phyloP scores from a whole-genome alignment of 1,284 basidiomycete genomes.

The Puccinia coronata region DNA sequence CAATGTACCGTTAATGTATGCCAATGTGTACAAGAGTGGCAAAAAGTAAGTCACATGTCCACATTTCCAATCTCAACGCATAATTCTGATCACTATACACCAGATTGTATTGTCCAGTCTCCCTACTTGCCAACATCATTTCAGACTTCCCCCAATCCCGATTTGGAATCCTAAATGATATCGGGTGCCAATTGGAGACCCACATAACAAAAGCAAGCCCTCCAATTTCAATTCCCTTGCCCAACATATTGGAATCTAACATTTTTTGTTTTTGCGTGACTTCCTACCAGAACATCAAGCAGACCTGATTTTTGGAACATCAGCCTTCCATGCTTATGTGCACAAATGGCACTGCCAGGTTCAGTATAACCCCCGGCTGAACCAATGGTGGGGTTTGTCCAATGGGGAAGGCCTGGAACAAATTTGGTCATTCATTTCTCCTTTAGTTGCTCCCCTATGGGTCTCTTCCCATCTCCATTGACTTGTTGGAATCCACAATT shows the following conservation, averaged over 20 bases:
- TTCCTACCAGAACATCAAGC: not conserved
- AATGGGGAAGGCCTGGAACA: conserved; percentile 11
- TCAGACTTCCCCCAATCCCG: not conserved
- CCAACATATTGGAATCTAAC: not conserved
- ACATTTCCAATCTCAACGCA: too few relatives aligned
- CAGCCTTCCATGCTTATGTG: conserved; percentile 18
- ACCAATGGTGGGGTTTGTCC: conserved; percentile 14
- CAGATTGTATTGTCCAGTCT: conserved; percentile 23
- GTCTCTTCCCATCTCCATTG: conserved; percentile 2
- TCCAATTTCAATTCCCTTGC: not conserved
- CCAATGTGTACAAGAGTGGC: conserved; percentile 20
- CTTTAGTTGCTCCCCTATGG: not conserved
- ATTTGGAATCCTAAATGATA: conserved; percentile 18
- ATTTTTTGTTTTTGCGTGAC: not conserved
- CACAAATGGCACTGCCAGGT: conserved; percentile 22
- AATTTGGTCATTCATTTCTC: not conserved
- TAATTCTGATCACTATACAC: too few relatives aligned
- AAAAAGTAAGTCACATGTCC: not conserved
- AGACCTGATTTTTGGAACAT: conserved; percentile 16
- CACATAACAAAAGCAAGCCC: conserved; percentile 22
- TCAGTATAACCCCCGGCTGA: conserved; percentile 15
- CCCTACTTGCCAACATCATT: not conserved
- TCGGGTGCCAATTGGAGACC: conserved; percentile 24
- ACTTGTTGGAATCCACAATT: not conserved
- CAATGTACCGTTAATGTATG: conserved; percentile 3